Evolutionary conservation across 805 yeast species (phyloP), one percentile per base, ranked within the genome.

Genomic region (Yarrowia sp.): DNA sequence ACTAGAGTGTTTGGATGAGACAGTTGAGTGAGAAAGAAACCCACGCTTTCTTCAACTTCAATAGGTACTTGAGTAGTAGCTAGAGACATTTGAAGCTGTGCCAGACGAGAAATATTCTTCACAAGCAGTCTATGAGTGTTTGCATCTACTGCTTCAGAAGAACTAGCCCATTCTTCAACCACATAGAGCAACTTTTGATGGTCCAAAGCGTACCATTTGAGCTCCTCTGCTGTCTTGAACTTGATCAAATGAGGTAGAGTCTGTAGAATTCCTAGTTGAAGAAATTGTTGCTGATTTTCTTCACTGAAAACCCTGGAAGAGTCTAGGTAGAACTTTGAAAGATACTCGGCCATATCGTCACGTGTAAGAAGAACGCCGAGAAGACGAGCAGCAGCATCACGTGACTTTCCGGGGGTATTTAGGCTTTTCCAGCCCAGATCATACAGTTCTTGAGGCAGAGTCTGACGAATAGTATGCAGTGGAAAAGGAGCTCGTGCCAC

Each of bases 401-500:
- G 84, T 50, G 83, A 86, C 65, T 84, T 84, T 4, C 90, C 89
- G 5, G 86, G 80, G 14, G 75, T 75, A 4, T 70, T 72, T 45
- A 83, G 73, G 62, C 73, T 75, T 1, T 48, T 44, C 3, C 72
- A 57, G 0, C 82, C 79, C 8, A 81, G 67, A 0, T 68, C 66
- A 48, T 78, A 80, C 1, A 87, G 69, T 1, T 72, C 63, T 1
- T 70, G 67, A 4, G 81, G 73, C 0, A 74, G 65, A 0, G 71
- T 65, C 2, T 72, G 67, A 1, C 74, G 74, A 14, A 87, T 74
- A 0, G 75, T 67, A 0, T 73, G 74, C 31, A 92, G 76, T 1
- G 83, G 80, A 71, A 92, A 92, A 0, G 98, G 98, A 0, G 86
- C 84, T n/a, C 89, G 76, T 0, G 86, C 81, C 22, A 92, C 75